Evolutionary conservation across 345 rosid species (phyloP).

Genomic region (Conringia planisiliqua): DNA sequence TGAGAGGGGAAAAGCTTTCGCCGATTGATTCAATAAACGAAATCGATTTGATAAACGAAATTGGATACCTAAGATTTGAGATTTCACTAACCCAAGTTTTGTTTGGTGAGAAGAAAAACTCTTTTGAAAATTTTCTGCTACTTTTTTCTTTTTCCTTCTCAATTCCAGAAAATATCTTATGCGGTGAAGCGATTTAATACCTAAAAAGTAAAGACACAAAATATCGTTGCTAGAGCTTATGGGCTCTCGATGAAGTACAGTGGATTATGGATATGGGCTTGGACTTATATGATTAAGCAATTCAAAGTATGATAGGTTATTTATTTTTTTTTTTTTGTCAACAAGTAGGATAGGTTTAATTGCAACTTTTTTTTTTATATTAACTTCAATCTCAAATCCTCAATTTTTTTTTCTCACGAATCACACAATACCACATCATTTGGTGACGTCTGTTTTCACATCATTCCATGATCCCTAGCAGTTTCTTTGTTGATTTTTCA

Average conservation of each 20-base stretch:
- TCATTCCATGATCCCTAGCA: not conserved
- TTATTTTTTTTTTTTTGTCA: too few relatives aligned
- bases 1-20: not conserved
- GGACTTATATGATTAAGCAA: not conserved
- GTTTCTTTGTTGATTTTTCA: not conserved
- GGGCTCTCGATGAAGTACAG: not conserved
- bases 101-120: slow-evolving; percentile 8
- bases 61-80: slow-evolving; percentile 1
- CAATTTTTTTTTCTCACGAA: not conserved
- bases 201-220: slow-evolving; percentile 9
- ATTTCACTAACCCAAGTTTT: slow-evolving; percentile 32
- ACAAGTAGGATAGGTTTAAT: too few relatives aligned
- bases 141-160: not conserved
- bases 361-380: not conserved
- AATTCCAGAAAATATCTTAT: slow-evolving; percentile 3
- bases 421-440: not conserved
- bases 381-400: not conserved
- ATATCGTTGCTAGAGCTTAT: not conserved
- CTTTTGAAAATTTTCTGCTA: slow-evolving; percentile 16
- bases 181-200: slow-evolving; percentile 28
- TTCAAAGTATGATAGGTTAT: too few relatives aligned
- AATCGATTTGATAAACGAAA: not conserved
- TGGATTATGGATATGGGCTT: slow-evolving; percentile 1
- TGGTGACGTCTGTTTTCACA: not conserved
- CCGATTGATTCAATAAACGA: not conserved